Percentiles rank a stretch among this genome's conserved stretches.
Conservation (phyloP, 768 basidiomycete species). For the Lactarius hatsudake region DNA sequence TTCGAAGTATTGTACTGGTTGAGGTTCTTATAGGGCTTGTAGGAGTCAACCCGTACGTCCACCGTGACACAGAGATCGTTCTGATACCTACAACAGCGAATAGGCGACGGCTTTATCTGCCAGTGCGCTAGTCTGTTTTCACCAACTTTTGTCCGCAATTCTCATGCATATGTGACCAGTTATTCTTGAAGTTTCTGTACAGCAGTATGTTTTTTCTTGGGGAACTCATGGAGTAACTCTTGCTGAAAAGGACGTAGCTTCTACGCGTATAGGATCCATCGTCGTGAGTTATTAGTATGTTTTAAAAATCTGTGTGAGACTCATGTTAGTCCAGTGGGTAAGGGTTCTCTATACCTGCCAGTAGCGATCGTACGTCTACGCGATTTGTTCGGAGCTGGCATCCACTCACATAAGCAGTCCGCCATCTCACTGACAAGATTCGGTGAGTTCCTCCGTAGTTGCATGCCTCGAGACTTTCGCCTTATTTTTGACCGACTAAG, state of each 20-base stretch:
- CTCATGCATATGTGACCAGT: not conserved
- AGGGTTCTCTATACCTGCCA: too few species aligned
- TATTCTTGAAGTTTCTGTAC: not conserved
- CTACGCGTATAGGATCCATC: not conserved
- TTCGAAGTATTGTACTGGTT: not conserved
- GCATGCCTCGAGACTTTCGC: not conserved
- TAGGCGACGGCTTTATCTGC: not conserved
- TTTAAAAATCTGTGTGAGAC: not conserved
- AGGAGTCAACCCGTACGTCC: not conserved
- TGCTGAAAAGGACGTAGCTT: not conserved
- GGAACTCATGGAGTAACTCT: not conserved
- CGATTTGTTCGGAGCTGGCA: too few species aligned
- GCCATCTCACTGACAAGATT: not conserved
- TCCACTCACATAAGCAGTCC: too few species aligned
- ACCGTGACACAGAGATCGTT: too few species aligned
- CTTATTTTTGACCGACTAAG: not conserved
- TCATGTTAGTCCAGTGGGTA: too few species aligned
- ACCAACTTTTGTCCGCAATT: not conserved
- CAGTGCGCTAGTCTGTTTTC: not conserved
- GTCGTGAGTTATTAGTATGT: not conserved
- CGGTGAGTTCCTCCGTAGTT: not conserved
- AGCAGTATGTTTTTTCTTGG: not conserved
- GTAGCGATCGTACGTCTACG: too few species aligned
- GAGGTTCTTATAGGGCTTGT: not conserved
- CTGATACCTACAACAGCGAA: not conserved